These are phyloP conservation scores for Copromyces sp. DNA, from an alignment of 495 filamentous ascomycete species.

Conservation along the genomic window DNA sequence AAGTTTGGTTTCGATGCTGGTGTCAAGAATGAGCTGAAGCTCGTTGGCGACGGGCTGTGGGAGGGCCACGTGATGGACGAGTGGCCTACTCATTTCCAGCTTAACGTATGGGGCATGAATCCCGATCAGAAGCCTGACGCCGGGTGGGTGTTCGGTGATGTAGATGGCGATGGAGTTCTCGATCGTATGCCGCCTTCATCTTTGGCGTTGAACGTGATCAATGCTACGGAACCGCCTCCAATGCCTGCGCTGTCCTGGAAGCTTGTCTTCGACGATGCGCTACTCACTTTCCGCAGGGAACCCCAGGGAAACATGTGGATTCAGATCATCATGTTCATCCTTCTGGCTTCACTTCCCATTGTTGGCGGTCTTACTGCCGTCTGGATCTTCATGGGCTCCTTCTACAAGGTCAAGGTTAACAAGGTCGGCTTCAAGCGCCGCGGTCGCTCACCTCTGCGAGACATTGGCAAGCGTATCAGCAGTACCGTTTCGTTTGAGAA, in stretches of 20 bases:
- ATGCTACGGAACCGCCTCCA: conserved; percentile 45
- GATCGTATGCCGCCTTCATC: conserved; percentile 52
- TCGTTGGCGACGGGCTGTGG: conserved; percentile 46
- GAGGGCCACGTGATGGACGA: conserved; percentile 50
- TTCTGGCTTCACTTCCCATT: conserved; percentile 36
- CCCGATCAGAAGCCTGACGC: conserved; percentile 51
- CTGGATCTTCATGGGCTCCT: conserved; percentile 52
- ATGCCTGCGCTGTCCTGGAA: conserved; percentile 47
- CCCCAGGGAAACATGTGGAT: conserved; percentile 45
- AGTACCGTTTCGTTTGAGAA: conserved; percentile 12
- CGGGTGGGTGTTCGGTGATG: conserved; percentile 48
- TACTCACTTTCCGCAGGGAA: conserved; percentile 33
- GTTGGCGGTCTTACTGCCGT: conserved; percentile 45
- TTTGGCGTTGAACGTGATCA: conserved; percentile 41
- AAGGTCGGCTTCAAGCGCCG: conserved; percentile 46
- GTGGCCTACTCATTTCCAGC: conserved; percentile 49
- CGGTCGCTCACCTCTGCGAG: conserved; percentile 14
- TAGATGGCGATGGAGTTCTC: conserved; percentile 47
- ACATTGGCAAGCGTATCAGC: conserved; percentile 15
- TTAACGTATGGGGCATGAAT: conserved; percentile 59
- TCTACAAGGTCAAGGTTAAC: conserved; percentile 51
- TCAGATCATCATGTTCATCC: conserved; percentile 48
- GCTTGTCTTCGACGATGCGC: conserved; percentile 44
- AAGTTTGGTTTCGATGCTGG: conserved; percentile 56
- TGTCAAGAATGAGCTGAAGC: conserved; percentile 41